Evolutionary conservation across 306 rosid species (phyloP), one percentile per base, ranked within the genome.

Genomic region (Purshia tridentata): DNA sequence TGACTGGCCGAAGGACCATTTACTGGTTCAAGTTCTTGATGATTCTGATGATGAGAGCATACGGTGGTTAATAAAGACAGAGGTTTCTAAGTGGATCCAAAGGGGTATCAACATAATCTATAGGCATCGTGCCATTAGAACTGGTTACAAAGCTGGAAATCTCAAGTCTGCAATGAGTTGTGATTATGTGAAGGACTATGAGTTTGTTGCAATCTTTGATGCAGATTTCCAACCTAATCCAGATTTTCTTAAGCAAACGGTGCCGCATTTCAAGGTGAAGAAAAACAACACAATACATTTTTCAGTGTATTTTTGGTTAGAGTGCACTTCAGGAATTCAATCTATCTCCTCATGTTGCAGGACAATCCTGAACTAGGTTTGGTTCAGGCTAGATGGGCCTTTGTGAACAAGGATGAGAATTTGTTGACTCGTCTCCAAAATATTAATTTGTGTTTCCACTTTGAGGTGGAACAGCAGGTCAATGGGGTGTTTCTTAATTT

Each of bases 401-500:
- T 88, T 69, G 98, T 93, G 80, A 93, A 93, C 91, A 88, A 88
- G 86, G 91, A 87, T 8, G 98, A 93, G 81, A 93, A 93, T 84
- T 84, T 93, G 87, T 74, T 93, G 86, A 93, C 98, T 57, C 98
- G 98, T 61, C 97, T 93, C 71, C 98, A 93, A 77, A 93, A 91
- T 73, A 91, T 93, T 74, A 93, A 93, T 78, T 72, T 93, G 82
- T 93, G 96, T 75, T 93, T 93, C 86, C 98, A 91, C 85, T 93
- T 93, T 73, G 98, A 93, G 91, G 98, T 93, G 67, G 98, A 93
- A 82, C 98, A 93, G 72, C 98, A 93, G 76, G 98, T 93, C 72
- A 93, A 93, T 78, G 97, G 98, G 55, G 84, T 85, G 19, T 89
- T 91, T 72, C 97, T 91, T 67, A 91, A 84, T 80, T 93, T 93